phyloP scores from a whole-genome alignment of 768 basidiomycete genomes.

The Boletus edulis region DNA sequence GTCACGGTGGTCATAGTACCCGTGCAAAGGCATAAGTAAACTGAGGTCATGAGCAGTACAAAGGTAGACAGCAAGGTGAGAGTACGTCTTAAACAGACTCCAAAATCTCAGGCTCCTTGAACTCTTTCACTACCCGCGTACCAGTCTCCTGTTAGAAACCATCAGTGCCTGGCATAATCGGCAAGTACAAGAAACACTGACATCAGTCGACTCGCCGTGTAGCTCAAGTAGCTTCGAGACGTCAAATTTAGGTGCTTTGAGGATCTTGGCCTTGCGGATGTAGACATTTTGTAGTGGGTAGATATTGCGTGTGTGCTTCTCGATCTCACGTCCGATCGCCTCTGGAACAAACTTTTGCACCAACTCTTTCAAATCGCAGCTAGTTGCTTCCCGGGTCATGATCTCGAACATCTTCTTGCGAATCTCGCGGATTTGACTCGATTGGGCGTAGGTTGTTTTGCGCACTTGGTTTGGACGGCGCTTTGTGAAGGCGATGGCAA shows the following conservation, averaged over 20 bases:
- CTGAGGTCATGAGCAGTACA: constrained; percentile 37
- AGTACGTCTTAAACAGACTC: constrained; percentile 75
- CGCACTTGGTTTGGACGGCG: constrained; percentile 93
- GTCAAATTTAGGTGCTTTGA: constrained; percentile 97
- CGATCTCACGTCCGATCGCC: constrained; percentile 98
- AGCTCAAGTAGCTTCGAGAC: constrained; percentile 93
- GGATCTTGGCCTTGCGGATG: constrained; percentile 98
- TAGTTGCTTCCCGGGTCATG: constrained; percentile 93
- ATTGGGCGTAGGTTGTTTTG: constrained; percentile 98
- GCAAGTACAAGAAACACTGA: constrained; percentile 38
- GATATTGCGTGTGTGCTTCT: constrained; percentile 95
- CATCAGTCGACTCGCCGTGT: constrained; percentile 93
- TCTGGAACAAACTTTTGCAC: constrained; percentile 99
- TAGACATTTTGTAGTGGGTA: constrained; percentile 99
- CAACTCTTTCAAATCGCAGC: constrained; percentile 95
- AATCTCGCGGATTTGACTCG: constrained; percentile 94
- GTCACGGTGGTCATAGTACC: constrained; percentile 35
- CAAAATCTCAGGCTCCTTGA: constrained; percentile 95
- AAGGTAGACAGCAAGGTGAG: constrained; percentile 32
- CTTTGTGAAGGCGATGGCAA: constrained; percentile 99
- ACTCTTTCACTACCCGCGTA: constrained; percentile 90
- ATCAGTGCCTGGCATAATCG: constrained; percentile 1
- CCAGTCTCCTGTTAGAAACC: constrained; percentile 74
- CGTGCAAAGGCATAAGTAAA: constrained; percentile 33
- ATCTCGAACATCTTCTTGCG: constrained; percentile 99